Base-by-base conservation (phyloP, 805 yeast species). In the Wickerhamiella slavikovae region DNA sequence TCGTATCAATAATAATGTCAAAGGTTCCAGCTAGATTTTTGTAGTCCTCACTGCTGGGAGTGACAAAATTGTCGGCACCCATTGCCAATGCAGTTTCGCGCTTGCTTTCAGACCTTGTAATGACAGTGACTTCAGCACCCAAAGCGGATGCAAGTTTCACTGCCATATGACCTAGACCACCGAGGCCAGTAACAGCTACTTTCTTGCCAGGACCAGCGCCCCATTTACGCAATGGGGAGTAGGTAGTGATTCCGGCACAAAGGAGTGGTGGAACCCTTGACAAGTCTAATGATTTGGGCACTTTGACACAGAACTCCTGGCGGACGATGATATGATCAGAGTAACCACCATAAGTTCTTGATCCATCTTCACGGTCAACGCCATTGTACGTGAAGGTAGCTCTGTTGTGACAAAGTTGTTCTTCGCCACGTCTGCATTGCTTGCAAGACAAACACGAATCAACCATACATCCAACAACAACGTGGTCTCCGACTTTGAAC, bases 401-500 rank as follows among this genome's bases (percentile, higher is more conserved):
- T 10, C 57, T 44, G 10, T 38, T 35, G 9, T 47, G 28, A 54
- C 91, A 76, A 56, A 65, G 66, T 38, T 54, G 60, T 40, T 71
- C 74, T 45, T 69, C 61, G 40, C 57, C 60, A 22, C 44, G 37
- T 15, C 57, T 47, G 59, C 82, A 78, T 43, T 68, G 58, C 28
- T 57, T 43, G 54, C 91, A 78, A 11, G 63, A 53, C 32, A 59
- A 49, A 55, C 91, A 77, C 22, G 75, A 56, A 34, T 53, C 55
- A 16, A 62, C 57, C 44, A 66, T 71, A 16, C 89, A 85, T 41
- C 92, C 92, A 29, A 75, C 62, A 31, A 85, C 92, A 17, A 75
- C 89, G 38, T 79, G 59, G 39, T 78, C 72, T 32, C 91, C 92
- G 13, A 71, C 47, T 45, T 59, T 54, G 52, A 60, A 30, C 36